A percentile compares a stretch with the other conserved stretches of the same genome.
Evolutionary conservation across 495 filamentous ascomycete species (phyloP).

Genomic region (Glonium stellatum): DNA sequence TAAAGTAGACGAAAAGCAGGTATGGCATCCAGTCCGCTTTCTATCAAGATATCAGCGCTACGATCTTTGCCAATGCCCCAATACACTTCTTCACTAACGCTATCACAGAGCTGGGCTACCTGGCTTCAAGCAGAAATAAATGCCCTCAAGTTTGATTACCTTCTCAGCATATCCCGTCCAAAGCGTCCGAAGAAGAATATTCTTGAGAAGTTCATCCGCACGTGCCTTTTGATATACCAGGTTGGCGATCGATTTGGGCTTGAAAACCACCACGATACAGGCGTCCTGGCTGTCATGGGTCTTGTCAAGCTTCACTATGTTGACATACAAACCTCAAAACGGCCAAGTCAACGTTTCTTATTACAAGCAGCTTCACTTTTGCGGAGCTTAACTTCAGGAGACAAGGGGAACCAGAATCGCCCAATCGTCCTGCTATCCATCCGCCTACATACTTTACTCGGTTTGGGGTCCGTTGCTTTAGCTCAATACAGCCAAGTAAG

Average conservation of each 20-base stretch:
- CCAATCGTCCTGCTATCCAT: constrained; percentile 16
- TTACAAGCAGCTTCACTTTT: constrained; percentile 14
- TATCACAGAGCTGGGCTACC: background rate
- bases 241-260: constrained; percentile 3
- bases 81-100: background rate
- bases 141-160: constrained; percentile 20
- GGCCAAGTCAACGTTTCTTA: background rate
- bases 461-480: constrained; percentile 13
- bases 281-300: constrained; percentile 11
- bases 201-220: constrained; percentile 1
- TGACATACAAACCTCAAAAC: background rate
- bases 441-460: constrained; percentile 13
- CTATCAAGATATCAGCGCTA: background rate
- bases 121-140: constrained; percentile 21
- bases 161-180: constrained; percentile 13
- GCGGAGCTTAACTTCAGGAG: background rate
- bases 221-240: constrained; percentile 6
- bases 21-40: background rate
- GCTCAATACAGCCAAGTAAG: constrained; percentile 2
- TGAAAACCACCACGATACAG: background rate
- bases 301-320: constrained; percentile 13
- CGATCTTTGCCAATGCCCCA: background rate
- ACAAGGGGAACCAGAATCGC: constrained; percentile 10
- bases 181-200: background rate
- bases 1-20: background rate